Evolutionary conservation across 2,329 filamentous ascomycete species (phyloP).

Genomic region (Aureobasidium subglaciale): DNA sequence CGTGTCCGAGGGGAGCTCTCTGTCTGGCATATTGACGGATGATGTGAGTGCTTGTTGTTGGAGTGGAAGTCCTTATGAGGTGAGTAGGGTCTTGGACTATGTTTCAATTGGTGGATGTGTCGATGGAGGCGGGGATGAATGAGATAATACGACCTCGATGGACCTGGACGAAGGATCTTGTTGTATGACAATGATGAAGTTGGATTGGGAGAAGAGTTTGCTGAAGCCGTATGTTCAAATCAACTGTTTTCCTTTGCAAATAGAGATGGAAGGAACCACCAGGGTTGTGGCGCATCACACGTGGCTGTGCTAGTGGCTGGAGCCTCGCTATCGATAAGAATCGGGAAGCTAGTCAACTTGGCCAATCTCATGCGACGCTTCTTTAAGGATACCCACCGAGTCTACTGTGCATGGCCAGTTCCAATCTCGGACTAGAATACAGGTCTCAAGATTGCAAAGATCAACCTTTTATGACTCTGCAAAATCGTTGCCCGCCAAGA

Average conservation of each 20-base stretch:
- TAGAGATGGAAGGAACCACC: conserved; percentile 1
- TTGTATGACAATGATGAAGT: neutral
- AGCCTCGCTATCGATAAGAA: neutral
- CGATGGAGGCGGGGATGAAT: neutral
- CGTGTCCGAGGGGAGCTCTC: neutral
- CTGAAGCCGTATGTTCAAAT: neutral
- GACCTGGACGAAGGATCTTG: neutral
- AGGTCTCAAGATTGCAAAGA: neutral
- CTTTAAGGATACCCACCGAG: too few species aligned
- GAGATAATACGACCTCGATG: neutral
- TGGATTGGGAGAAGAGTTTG: neutral
- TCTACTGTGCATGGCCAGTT: too few species aligned
- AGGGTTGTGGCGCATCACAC: neutral
- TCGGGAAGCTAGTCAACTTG: too few species aligned
- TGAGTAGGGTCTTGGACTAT: neutral
- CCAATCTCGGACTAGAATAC: too few species aligned
- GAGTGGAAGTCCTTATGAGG: neutral
- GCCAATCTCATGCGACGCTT: too few species aligned
- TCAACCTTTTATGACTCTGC: too few species aligned
- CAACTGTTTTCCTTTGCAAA: neutral
- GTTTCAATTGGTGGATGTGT: neutral
- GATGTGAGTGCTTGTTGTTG: neutral
- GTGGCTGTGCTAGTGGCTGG: conserved; percentile 2
- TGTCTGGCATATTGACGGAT: neutral
- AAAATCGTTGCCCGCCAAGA: too few species aligned